These are phyloP conservation scores for Porcisia hertigi DNA, from an alignment of 208 protist genomes.

Conservation along the genomic window DNA sequence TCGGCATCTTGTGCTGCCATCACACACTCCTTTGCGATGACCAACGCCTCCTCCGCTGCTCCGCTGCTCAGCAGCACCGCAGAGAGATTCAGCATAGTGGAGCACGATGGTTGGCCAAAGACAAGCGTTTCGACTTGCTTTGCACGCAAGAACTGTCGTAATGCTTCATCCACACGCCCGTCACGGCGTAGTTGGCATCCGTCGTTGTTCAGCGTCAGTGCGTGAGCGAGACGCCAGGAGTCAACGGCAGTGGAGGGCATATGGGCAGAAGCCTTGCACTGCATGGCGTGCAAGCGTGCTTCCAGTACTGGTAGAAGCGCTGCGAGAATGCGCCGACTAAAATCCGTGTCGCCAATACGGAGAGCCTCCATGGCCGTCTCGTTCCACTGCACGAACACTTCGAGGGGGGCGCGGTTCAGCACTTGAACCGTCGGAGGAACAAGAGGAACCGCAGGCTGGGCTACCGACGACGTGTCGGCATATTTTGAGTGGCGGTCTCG, in stretches of 20 bases:
- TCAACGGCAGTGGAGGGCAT: not conserved
- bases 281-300: conserved; percentile 2
- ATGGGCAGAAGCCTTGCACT: conserved; percentile 7
- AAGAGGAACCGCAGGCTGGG: not conserved
- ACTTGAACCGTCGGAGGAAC: conserved; percentile 6
- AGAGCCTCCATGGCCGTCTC: conserved; percentile 69
- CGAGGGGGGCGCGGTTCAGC: conserved; percentile 16
- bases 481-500: not conserved
- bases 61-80: conserved; percentile 69
- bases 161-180: conserved; percentile 43
- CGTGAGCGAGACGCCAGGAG: conserved; percentile 64
- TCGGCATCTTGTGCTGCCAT: conserved; percentile 54
- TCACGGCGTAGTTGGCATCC: conserved; percentile 79
- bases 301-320: conserved; percentile 14
- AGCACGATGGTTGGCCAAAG: conserved; percentile 73
- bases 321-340: conserved; percentile 33
- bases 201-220: conserved; percentile 79
- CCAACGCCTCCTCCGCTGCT: conserved; percentile 49
- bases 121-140: conserved; percentile 56
- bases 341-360: conserved; percentile 39
- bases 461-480: not conserved
- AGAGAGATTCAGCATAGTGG: conserved; percentile 88
- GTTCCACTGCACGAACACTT: conserved; percentile 65
- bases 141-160: conserved; percentile 50
- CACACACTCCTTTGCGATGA: conserved; percentile 67